Evolutionary conservation across 768 basidiomycete genomes (phyloP).

Genomic region (Termitomyces sp.): DNA sequence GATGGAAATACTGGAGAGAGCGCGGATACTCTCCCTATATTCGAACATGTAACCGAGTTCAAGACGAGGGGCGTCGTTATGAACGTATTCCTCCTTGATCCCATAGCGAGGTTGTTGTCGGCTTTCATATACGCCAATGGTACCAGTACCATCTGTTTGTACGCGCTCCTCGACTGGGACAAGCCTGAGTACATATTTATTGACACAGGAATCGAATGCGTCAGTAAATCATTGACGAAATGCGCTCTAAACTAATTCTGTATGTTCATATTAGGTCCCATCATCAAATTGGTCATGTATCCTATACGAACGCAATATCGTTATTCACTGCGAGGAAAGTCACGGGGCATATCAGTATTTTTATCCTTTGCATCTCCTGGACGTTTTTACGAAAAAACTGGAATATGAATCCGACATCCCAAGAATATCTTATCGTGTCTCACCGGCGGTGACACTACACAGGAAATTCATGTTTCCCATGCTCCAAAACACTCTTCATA

Average conservation of each 20-base stretch:
- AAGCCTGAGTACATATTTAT: conserved; percentile 63
- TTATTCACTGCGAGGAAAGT: conserved; percentile 70
- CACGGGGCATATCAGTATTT: conserved; percentile 64
- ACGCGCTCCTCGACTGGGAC: conserved; percentile 62
- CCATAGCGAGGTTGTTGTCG: conserved; percentile 50
- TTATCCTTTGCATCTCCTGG: conserved; percentile 47
- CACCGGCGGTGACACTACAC: conserved; percentile 40
- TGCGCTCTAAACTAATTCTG: not conserved
- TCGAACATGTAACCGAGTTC: conserved; percentile 57
- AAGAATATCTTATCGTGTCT: conserved; percentile 30
- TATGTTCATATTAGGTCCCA: conserved; percentile 33
- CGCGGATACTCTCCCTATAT: conserved; percentile 35
- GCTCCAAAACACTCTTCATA: not conserved
- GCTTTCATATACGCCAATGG: conserved; percentile 62
- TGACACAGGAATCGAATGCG: conserved; percentile 70
- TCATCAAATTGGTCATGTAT: conserved; percentile 80
- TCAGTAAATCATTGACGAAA: conserved; percentile 28
- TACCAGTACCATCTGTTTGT: conserved; percentile 52
- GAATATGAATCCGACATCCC: conserved; percentile 28
- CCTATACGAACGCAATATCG: conserved; percentile 55
- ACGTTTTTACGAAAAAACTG: conserved; percentile 24
- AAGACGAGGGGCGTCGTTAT: conserved; percentile 64
- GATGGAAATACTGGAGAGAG: conserved; percentile 38
- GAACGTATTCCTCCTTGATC: conserved; percentile 74
- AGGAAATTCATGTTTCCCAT: conserved; percentile 49